phyloP scores from a whole-genome alignment of 225 moss, liverwort and hornwort species.

The Lunularia cruciata region DNA sequence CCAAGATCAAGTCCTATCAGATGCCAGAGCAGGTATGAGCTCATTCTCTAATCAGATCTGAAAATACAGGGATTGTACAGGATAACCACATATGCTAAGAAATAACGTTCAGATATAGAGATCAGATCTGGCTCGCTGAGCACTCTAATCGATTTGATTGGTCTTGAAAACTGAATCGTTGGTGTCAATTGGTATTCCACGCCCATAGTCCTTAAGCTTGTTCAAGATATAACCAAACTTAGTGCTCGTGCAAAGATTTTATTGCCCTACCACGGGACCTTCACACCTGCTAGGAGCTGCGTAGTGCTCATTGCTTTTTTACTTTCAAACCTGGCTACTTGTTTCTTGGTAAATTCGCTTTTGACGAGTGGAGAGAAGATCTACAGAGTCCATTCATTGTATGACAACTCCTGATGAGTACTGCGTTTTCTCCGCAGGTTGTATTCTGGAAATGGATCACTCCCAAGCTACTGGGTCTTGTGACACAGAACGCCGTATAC shows the following conservation, averaged over 20 bases:
- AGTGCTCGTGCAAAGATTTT: no score
- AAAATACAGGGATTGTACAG: background rate
- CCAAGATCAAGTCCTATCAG: constrained; percentile 92
- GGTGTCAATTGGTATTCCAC: no score
- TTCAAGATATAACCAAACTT: no score
- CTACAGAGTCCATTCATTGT: background rate
- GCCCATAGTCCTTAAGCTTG: no score
- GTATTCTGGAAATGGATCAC: constrained; percentile 99
- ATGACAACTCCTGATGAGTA: background rate
- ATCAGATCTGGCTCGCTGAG: constrained; percentile 1
- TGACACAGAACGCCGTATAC: constrained; percentile 85
- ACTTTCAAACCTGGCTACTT: no score
- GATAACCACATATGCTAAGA: background rate
- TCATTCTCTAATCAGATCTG: constrained; percentile 23
- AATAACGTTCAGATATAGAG: background rate
- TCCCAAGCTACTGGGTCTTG: constrained; percentile 82
- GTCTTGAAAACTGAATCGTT: no score
- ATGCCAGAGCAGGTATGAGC: constrained; percentile 95
- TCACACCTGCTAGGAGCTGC: no score
- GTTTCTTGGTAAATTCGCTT: no score
- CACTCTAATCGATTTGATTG: background rate
- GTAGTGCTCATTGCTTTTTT: no score
- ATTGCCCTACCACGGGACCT: no score
- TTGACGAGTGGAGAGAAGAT: no score
- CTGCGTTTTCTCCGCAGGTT: constrained; percentile 47